Percentiles rank a stretch among this genome's conserved stretches.
These are phyloP conservation scores for Madurella mycetomatis DNA, from an alignment of 2,329 filamentous ascomycete genomes.

Conservation along the genomic window DNA sequence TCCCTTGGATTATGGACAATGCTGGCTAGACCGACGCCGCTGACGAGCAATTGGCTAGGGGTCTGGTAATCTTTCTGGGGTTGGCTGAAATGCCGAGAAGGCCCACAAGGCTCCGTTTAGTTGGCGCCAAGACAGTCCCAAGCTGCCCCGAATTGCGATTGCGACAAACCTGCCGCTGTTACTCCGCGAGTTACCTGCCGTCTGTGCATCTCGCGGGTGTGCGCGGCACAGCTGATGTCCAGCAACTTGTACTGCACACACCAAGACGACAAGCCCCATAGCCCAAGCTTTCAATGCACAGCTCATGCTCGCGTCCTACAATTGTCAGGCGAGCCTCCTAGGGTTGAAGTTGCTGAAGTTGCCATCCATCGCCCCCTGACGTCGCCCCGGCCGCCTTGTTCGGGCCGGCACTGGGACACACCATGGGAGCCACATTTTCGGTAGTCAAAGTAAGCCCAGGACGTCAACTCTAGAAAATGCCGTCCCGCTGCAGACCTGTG, in stretches of 20 bases:
- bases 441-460: slow-evolving; percentile 35
- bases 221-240: not conserved
- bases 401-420: slow-evolving; percentile 7
- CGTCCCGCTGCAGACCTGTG: not conserved
- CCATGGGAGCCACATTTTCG: slow-evolving; percentile 35
- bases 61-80: not conserved
- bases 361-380: not conserved
- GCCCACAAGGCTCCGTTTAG: not conserved
- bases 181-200: not conserved
- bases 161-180: too few species aligned
- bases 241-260: too few species aligned
- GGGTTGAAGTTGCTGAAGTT: not conserved
- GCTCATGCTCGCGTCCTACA: not conserved
- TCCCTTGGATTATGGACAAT: too few species aligned
- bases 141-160: not conserved
- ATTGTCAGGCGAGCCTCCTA: too few species aligned
- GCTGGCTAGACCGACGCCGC: too few species aligned
- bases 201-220: not conserved
- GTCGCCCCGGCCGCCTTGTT: not conserved
- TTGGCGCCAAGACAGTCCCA: not conserved
- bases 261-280: too few species aligned
- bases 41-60: too few species aligned
- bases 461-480: not conserved
- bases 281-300: not conserved
- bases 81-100: not conserved